These are phyloP conservation scores for Vitis rupestris DNA, from an alignment of 164 flowering plant species.

Conservation along the genomic window DNA sequence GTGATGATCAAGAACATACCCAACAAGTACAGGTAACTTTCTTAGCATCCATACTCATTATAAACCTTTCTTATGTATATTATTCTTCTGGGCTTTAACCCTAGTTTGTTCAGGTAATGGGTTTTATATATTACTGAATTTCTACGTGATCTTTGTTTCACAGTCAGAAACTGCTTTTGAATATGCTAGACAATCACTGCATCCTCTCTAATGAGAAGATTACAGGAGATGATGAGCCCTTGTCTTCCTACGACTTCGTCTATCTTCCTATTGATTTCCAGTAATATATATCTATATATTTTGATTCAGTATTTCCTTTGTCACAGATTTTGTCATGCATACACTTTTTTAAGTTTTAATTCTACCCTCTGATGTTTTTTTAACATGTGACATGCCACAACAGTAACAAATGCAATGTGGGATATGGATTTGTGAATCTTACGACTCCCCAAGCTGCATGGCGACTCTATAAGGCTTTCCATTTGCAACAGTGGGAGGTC, in stretches of 20 bases:
- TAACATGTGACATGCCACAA: no score
- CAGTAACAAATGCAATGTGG: constrained; percentile 97
- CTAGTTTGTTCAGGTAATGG: not conserved
- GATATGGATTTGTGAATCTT: constrained; percentile 94
- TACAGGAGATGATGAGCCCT: constrained; percentile 51
- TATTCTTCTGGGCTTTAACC: no score
- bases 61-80: no score
- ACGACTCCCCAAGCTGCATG: constrained; percentile 79
- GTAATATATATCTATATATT: constrained; percentile 28
- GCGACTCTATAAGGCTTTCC: constrained; percentile 86
- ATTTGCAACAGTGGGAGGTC: constrained; percentile 82
- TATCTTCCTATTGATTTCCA: constrained; percentile 96
- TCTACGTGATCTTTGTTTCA: constrained; percentile 5
- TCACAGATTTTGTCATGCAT: no score
- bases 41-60: not conserved
- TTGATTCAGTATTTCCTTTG: no score
- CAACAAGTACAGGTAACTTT: constrained; percentile 82
- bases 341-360: no score
- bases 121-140: not conserved
- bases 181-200: constrained; percentile 95
- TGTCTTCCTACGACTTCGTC: constrained; percentile 86
- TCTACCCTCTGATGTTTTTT: no score
- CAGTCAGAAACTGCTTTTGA: constrained; percentile 88
- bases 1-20: constrained; percentile 99
- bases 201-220: constrained; percentile 83